These are phyloP conservation scores for Dendrobium chrysotoxum DNA, from an alignment of 106 monocot species.

Conservation along the genomic window DNA sequence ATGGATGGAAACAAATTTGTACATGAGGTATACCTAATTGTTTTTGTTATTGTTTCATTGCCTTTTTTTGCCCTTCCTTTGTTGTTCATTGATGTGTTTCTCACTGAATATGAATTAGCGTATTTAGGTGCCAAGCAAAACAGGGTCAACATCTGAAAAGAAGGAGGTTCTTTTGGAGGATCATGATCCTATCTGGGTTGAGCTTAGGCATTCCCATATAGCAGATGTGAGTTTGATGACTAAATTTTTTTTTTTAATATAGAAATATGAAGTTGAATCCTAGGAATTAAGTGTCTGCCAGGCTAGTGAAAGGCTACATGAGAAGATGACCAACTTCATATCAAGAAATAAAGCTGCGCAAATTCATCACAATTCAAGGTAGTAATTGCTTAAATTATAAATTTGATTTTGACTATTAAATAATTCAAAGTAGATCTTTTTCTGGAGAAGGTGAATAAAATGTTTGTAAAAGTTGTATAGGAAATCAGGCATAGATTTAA, in stretches of 20 bases:
- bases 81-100: slow-evolving; percentile 1
- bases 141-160: slow-evolving; percentile 68
- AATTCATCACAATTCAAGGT: slow-evolving; percentile 72
- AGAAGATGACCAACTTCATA: slow-evolving; percentile 94
- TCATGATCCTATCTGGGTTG: slow-evolving; percentile 98
- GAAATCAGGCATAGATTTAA: background rate
- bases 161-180: slow-evolving; percentile 98
- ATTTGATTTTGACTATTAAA: background rate
- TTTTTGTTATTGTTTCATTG: slow-evolving; percentile 6
- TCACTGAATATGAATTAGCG: slow-evolving; percentile 7
- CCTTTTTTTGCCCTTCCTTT: background rate
- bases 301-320: slow-evolving; percentile 96
- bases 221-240: slow-evolving; percentile 58
- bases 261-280: slow-evolving; percentile 9
- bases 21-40: slow-evolving; percentile 49
- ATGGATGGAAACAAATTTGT: slow-evolving; percentile 98
- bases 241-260: slow-evolving; percentile 2
- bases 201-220: slow-evolving; percentile 94
- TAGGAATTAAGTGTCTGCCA: slow-evolving; percentile 14
- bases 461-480: background rate
- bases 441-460: background rate
- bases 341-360: slow-evolving; percentile 98
- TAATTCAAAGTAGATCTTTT: background rate
- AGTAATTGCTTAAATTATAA: background rate
- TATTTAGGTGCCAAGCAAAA: slow-evolving; percentile 64